These are phyloP conservation scores for Brettanomyces anomalus DNA, from an alignment of 805 yeast species.

Conservation along the genomic window DNA sequence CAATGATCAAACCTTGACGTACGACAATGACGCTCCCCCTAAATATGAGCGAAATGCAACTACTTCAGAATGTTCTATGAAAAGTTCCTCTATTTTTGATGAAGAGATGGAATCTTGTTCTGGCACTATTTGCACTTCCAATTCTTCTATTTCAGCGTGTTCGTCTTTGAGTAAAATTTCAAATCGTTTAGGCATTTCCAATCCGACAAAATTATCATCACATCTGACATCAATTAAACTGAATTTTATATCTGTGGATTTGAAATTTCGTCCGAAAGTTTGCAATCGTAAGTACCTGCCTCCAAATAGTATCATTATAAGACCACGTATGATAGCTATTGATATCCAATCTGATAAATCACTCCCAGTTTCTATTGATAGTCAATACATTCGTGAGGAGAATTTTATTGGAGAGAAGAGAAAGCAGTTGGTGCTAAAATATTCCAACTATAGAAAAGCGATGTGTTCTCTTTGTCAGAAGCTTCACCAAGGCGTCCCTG, in stretches of 20 bases:
- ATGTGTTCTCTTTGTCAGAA: slow-evolving; percentile 5
- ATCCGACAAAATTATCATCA: no score
- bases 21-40: no score
- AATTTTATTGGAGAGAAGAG: slow-evolving; percentile 3
- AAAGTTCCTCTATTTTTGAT: no score
- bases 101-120: no score
- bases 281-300: slow-evolving; percentile 1
- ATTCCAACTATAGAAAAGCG: slow-evolving; percentile 6
- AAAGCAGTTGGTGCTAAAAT: slow-evolving; percentile 5
- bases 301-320: slow-evolving; percentile 7
- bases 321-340: slow-evolving; percentile 10
- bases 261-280: slow-evolving; percentile 1
- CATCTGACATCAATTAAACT: no score
- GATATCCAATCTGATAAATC: slow-evolving; percentile 13
- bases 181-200: no score
- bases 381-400: slow-evolving; percentile 6
- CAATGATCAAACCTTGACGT: no score
- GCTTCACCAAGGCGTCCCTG: slow-evolving; percentile 9
- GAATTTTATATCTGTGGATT: not conserved
- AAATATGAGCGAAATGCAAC: no score
- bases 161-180: no score
- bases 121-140: no score
- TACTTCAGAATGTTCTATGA: no score
- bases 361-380: slow-evolving; percentile 15
- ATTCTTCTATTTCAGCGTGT: no score